phyloP scores from a whole-genome alignment of 441 rosid species.

The Corymbia calophylla region DNA sequence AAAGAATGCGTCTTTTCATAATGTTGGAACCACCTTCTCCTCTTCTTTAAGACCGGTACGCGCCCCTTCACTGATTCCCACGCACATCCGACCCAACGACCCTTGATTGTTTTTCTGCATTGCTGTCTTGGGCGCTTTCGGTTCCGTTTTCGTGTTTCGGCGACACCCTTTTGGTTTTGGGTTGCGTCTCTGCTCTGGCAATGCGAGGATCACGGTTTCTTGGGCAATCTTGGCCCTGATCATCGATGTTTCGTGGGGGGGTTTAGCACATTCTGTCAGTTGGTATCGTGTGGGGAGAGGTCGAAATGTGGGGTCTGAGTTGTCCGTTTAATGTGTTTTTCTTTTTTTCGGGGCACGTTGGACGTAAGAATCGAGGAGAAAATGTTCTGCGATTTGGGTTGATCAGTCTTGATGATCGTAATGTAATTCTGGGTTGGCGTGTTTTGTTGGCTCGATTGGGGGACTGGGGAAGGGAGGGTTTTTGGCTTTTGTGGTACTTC shows the following conservation, averaged over 20 bases:
- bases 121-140: not conserved
- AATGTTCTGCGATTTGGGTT: constrained; percentile 3
- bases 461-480: not conserved
- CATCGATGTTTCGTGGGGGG: not conserved
- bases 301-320: not conserved
- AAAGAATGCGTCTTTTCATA: not conserved
- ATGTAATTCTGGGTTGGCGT: constrained; percentile 10
- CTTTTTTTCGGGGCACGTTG: not conserved
- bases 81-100: not conserved
- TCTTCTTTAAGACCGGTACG: not conserved
- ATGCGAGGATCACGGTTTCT: constrained; percentile 19
- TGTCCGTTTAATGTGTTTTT: not conserved
- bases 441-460: constrained; percentile 4
- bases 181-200: not conserved
- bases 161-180: not conserved
- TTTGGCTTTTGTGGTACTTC: not conserved
- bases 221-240: constrained; percentile 12
- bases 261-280: not conserved
- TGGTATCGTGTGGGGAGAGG: not conserved
- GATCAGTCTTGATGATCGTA: constrained; percentile 11
- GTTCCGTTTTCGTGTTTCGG: constrained; percentile 4
- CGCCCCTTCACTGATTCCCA: not conserved
- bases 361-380: constrained; percentile 21
- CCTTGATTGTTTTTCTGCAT: not conserved
- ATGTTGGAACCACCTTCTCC: not conserved